Conservation (phyloP, 148 eudicot genomes). For the Nepenthes mirabilis region DNA sequence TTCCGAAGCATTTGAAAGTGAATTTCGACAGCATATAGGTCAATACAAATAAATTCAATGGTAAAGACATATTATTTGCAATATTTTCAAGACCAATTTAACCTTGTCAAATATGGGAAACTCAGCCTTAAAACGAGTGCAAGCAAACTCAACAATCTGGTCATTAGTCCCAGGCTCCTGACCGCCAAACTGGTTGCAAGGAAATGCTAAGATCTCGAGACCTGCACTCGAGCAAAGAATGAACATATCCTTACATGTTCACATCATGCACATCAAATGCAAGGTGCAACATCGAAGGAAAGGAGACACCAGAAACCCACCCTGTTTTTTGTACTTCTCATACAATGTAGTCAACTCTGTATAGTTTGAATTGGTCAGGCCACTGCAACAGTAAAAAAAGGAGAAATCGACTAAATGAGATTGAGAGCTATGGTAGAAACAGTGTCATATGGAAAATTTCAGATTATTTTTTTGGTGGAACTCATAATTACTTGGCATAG, state of each 20-base stretch:
- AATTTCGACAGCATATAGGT: too few relatives aligned
- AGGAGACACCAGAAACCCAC: slow-evolving; percentile 10
- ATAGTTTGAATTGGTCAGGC: slow-evolving; percentile 77
- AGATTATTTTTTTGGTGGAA: too few relatives aligned
- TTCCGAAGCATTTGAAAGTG: too few relatives aligned
- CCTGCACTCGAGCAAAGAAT: slow-evolving; percentile 8
- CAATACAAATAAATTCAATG: neutral
- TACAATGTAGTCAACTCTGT: slow-evolving; percentile 54
- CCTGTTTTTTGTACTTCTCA: slow-evolving; percentile 63
- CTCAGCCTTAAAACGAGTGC: slow-evolving; percentile 54
- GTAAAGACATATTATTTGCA: neutral
- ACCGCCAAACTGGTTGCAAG: slow-evolving; percentile 39
- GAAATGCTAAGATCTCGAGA: slow-evolving; percentile 40
- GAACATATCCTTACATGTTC: too few relatives aligned
- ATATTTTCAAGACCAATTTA: neutral
- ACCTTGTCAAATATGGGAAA: slow-evolving; percentile 46
- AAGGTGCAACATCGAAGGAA: neutral
- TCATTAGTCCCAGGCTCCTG: slow-evolving; percentile 49
- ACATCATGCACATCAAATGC: neutral
- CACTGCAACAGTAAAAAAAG: slow-evolving; percentile 24
- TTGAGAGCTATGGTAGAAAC: too few relatives aligned
- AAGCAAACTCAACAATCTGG: slow-evolving; percentile 41
- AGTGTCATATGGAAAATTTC: too few relatives aligned
- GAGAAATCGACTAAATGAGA: neutral
- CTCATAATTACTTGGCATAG: too few relatives aligned